These are phyloP conservation scores for Hypoxylon sp. DNA, from an alignment of 2,329 filamentous ascomycete species.

Conservation along the genomic window DNA sequence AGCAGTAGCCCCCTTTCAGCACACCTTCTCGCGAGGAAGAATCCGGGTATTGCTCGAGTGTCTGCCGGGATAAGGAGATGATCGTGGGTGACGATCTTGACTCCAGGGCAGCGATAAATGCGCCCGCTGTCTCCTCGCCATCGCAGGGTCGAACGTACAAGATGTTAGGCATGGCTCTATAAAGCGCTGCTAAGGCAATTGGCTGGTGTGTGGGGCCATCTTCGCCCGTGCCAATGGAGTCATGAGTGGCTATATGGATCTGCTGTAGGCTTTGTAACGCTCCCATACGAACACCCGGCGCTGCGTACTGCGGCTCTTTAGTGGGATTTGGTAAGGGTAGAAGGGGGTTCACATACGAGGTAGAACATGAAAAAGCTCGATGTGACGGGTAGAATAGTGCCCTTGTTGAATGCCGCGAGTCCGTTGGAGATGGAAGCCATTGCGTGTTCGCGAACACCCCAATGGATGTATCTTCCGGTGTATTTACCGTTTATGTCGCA, in stretches of 20 bases:
- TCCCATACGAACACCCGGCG: conserved; percentile 57
- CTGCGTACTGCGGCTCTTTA: conserved; percentile 60
- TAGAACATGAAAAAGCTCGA: conserved; percentile 60
- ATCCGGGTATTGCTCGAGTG: conserved; percentile 52
- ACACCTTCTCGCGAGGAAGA: conserved; percentile 52
- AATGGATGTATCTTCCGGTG: conserved; percentile 68
- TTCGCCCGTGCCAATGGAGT: conserved; percentile 58
- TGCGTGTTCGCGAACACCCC: conserved; percentile 70
- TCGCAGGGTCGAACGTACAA: conserved; percentile 71
- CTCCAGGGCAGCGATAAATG: conserved; percentile 62
- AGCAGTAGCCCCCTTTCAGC: conserved; percentile 55
- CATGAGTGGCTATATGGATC: conserved; percentile 13
- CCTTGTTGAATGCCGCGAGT: conserved; percentile 62
- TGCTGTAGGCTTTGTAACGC: conserved; percentile 3
- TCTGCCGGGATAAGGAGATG: conserved; percentile 58
- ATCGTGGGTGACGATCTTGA: conserved; percentile 53
- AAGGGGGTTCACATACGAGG: neutral
- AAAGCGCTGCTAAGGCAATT: conserved; percentile 66
- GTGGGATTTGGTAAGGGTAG: conserved; percentile 54
- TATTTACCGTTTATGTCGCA: conserved; percentile 52
- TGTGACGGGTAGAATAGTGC: conserved; percentile 66
- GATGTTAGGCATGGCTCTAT: conserved; percentile 72
- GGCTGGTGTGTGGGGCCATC: conserved; percentile 74
- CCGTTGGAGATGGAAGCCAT: conserved; percentile 71
- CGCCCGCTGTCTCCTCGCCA: conserved; percentile 67